Evolutionary conservation across 352 stramenopile species (phyloP), one percentile per base, ranked within the genome.

Genomic region (Plasmopara muralis): DNA sequence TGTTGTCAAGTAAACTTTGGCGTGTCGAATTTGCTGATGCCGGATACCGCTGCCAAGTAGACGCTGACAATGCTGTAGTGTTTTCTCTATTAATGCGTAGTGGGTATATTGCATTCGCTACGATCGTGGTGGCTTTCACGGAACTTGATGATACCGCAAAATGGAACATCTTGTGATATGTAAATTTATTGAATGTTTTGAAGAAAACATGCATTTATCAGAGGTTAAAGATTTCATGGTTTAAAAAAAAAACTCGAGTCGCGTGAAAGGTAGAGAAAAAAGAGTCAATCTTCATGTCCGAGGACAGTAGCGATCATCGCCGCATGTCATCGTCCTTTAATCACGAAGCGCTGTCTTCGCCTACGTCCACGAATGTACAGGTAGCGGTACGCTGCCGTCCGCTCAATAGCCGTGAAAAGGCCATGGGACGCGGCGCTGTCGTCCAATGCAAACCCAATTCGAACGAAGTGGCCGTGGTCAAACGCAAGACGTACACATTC

Each of bases 371-470:
- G 16, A 87, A 94, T 58, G 86, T 95, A 40, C 83, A 95, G 55
- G 91, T 97, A 25, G 88, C 87, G 3, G 87, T 97, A 51, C 84
- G 91, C 55, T 96, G 86, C 47, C 80, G 89, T 3, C 89, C 89
- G 29, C 67, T 96, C 8, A 97, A 95, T 53, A 75, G 82, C 34
- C 79, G 85, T 51, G 90, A 97, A 50, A 97, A 96, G 60, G 62
- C 64, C 0, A 53, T 68, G 1, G 75, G 74, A 9, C 81, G 87
- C 14, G 72, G 85, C 14, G 68, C 77, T 29, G 78, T 97, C 31
- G 81, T 97, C 34, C 67, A 85, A 47, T 96, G 86, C 62, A 89
- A 95, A 46, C 68, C 78, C 30, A 78, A 97, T 50, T 68, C 78
- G 42, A 85, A 87, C 62, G 79, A 95, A 47, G 66, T 97, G 43